A percentile compares a stretch with the other conserved stretches of the same genome.
phyloP scores from a whole-genome alignment of 164 flowering plant species.

The Protea cynaroides region DNA sequence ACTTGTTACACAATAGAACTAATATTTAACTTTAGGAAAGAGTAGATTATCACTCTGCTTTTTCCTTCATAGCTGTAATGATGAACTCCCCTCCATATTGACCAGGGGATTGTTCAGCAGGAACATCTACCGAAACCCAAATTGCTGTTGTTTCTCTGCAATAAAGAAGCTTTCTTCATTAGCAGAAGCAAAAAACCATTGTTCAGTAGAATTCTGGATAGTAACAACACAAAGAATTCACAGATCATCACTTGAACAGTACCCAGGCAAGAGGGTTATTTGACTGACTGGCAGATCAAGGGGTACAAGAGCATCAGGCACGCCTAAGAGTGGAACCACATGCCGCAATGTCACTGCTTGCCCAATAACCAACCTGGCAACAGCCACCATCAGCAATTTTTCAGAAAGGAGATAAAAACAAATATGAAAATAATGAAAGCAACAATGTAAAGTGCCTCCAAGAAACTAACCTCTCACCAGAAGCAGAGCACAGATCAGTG shows the following conservation, averaged over 20 bases:
- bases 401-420: neutral
- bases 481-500: conserved; percentile 67
- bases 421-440: neutral
- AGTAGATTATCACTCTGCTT: conserved; percentile 55
- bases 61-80: conserved; percentile 64
- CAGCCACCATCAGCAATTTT: conserved; percentile 11
- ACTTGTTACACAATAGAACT: conserved; percentile 1
- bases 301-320: conserved; percentile 98
- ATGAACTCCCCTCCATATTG: conserved; percentile 80
- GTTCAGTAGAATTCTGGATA: neutral
- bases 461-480: conserved; percentile 78
- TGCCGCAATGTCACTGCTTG: conserved; percentile 63
- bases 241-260: conserved; percentile 19
- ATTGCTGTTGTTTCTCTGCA: conserved; percentile 84
- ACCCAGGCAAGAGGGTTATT: conserved; percentile 77
- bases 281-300: conserved; percentile 72
- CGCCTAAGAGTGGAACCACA: conserved; percentile 86
- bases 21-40: conserved; percentile 26
- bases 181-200: neutral
- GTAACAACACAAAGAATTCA: conserved; percentile 6
- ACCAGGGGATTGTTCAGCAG: conserved; percentile 78
- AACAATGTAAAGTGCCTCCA: neutral
- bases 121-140: conserved; percentile 89
- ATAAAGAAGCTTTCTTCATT: conserved; percentile 11
- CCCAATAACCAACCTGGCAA: conserved; percentile 66